A percentile compares a stretch with the other conserved stretches of the same genome.
Conservation (phyloP, 441 rosid genomes). For the Jatropha multifida region DNA sequence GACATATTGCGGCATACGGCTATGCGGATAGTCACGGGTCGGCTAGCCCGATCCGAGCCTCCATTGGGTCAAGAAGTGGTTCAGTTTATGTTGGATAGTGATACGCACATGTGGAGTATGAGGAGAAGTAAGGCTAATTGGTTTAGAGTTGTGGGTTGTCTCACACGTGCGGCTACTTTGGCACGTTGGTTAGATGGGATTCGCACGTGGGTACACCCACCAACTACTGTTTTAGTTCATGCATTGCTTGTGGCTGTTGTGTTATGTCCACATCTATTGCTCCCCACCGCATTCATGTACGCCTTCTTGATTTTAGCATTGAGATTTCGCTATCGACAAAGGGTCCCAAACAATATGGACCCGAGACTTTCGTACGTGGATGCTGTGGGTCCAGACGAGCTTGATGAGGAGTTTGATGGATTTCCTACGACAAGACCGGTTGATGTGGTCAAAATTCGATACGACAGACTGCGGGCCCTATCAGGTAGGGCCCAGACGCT, state of each 20-base stretch:
- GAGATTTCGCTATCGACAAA: constrained; percentile 36
- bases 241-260: constrained; percentile 31
- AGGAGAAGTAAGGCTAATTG: constrained; percentile 55
- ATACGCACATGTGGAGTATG: constrained; percentile 53
- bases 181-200: constrained; percentile 45
- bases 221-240: constrained; percentile 33
- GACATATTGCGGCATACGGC: constrained; percentile 32
- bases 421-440: constrained; percentile 35
- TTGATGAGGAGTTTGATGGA: constrained; percentile 48
- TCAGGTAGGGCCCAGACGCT: constrained; percentile 40
- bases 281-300: constrained; percentile 32
- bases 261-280: constrained; percentile 35
- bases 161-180: constrained; percentile 27
- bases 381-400: constrained; percentile 31
- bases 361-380: constrained; percentile 36
- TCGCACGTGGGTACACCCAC: constrained; percentile 46
- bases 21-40: constrained; percentile 22
- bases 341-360: constrained; percentile 40
- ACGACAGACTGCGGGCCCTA: constrained; percentile 48
- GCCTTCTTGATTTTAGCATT: constrained; percentile 32
- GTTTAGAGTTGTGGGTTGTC: constrained; percentile 37
- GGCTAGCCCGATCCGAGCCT: constrained; percentile 35
- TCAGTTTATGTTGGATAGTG: constrained; percentile 53
- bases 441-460: constrained; percentile 39
- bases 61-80: constrained; percentile 57